Conservation (phyloP, 73 alveolate species). For the Stentor coeruleus region DNA sequence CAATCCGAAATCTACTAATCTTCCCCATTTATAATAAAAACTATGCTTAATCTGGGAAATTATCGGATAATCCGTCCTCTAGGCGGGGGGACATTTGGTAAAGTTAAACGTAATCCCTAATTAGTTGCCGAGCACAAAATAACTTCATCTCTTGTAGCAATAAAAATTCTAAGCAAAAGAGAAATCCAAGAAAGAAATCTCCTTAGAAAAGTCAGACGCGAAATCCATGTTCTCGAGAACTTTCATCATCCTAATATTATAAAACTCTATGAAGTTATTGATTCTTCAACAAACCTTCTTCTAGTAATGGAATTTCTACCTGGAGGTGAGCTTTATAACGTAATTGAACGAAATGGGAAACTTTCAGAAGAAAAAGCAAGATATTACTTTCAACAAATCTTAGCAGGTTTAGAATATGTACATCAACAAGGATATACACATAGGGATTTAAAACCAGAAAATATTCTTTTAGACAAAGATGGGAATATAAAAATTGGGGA, state of each 20-base stretch:
- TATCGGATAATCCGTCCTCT: conserved; percentile 59
- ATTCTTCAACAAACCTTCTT: conserved; percentile 60
- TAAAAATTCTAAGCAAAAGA: conserved; percentile 65
- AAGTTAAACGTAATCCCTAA: conserved; percentile 61
- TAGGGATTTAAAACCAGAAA: conserved; percentile 78
- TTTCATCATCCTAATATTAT: conserved; percentile 87
- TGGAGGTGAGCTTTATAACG: conserved; percentile 91
- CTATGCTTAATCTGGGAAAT: conserved; percentile 41
- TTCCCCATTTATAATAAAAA: no score
- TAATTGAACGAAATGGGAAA: conserved; percentile 73
- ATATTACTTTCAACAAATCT: conserved; percentile 60
- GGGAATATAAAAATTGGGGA: conserved; percentile 76
- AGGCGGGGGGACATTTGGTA: conserved; percentile 94
- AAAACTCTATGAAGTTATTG: conserved; percentile 74
- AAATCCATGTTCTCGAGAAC: conserved; percentile 63
- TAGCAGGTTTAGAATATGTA: conserved; percentile 68
- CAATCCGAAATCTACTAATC: no score
- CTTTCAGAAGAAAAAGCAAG: conserved; percentile 71
- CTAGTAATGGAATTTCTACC: conserved; percentile 69
- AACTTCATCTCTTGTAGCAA: conserved; percentile 67
- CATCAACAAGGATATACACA: conserved; percentile 70
- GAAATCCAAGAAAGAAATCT: conserved; percentile 43
- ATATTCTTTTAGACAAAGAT: conserved; percentile 66
- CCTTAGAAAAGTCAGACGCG: conserved; percentile 79
- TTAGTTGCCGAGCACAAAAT: conserved; percentile 57